Evolutionary conservation across 768 basidiomycete genomes (phyloP).

Genomic region (Favolaschia claudopus): DNA sequence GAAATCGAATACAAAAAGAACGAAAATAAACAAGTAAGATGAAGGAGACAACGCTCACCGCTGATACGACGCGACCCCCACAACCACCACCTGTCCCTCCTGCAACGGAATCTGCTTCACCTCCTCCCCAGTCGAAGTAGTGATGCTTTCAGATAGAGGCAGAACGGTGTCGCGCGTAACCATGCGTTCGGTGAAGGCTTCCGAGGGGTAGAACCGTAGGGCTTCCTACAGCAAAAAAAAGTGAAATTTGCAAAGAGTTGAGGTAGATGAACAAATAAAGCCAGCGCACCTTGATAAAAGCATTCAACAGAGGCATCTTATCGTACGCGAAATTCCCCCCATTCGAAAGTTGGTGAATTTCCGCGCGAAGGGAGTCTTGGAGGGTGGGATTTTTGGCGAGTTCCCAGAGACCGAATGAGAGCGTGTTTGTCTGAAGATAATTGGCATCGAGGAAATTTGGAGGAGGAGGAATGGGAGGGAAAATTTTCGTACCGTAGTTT

Average conservation of each 20-base stretch:
- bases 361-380: background rate
- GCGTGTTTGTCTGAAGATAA: background rate
- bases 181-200: background rate
- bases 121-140: background rate
- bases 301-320: background rate
- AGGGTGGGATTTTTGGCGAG: background rate
- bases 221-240: slow-evolving; percentile 17
- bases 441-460: background rate
- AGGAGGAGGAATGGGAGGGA: background rate
- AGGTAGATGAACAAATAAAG: background rate
- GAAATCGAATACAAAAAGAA: slow-evolving; percentile 2
- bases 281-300: background rate
- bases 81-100: slow-evolving; percentile 11
- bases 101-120: slow-evolving; percentile 2
- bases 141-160: background rate
- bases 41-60: slow-evolving; percentile 18
- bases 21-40: slow-evolving; percentile 4
- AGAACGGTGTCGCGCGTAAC: background rate
- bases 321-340: background rate
- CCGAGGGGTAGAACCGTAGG: slow-evolving; percentile 17
- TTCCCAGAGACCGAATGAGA: background rate
- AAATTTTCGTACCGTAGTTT: slow-evolving; percentile 1
- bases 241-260: background rate
- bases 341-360: background rate
- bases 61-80: slow-evolving; percentile 10